Percentiles rank a stretch among this genome's conserved stretches.
Conservation (phyloP, 192 early-diverging fungal species). For the Dissophora ornata region DNA sequence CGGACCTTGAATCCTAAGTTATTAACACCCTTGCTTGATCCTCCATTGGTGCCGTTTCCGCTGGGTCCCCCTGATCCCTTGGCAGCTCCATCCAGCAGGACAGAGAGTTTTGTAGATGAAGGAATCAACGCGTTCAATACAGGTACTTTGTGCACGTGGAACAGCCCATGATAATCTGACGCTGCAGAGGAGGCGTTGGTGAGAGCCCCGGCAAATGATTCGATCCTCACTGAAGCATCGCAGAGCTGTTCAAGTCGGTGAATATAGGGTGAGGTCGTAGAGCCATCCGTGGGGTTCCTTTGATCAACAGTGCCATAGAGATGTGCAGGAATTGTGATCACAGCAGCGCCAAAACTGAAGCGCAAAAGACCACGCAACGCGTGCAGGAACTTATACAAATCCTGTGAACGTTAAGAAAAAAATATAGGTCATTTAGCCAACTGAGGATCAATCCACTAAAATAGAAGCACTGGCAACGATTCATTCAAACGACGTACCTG, state of each 20-base stretch:
- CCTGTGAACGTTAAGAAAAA: constrained; percentile 39
- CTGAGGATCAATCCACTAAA: no score
- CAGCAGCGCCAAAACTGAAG: constrained; percentile 76
- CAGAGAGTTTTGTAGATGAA: constrained; percentile 75
- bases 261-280: constrained; percentile 59
- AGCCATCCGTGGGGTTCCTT: constrained; percentile 28
- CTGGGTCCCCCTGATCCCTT: constrained; percentile 43
- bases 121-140: constrained; percentile 79
- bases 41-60: constrained; percentile 34
- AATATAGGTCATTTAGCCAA: no score
- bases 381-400: constrained; percentile 76
- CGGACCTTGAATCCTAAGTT: constrained; percentile 90
- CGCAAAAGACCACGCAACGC: constrained; percentile 81
- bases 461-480: no score
- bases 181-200: constrained; percentile 66
- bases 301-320: constrained; percentile 68
- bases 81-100: constrained; percentile 58
- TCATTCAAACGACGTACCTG: constrained; percentile 60
- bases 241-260: constrained; percentile 80
- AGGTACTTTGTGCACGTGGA: constrained; percentile 87
- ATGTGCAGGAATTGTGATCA: constrained; percentile 86
- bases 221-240: constrained; percentile 89
- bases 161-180: constrained; percentile 87
- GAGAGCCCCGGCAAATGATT: constrained; percentile 89
- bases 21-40: constrained; percentile 61